Conservation (phyloP, 495 filamentous ascomycete species). For the Penicillium simplicissimum region DNA sequence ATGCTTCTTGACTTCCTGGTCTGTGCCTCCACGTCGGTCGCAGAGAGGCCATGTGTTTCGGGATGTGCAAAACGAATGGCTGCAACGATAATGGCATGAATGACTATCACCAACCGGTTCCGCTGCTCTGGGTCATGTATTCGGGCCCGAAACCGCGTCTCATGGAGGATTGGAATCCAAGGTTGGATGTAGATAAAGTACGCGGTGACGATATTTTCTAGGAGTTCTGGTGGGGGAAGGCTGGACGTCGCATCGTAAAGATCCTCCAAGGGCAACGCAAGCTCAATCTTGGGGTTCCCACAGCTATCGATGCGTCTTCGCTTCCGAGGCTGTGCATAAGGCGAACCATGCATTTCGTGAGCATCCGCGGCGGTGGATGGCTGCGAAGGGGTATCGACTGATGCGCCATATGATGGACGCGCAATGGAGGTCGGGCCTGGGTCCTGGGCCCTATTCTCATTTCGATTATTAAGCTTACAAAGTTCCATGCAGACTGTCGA, state of each 20-base stretch:
- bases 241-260: constrained; percentile 5
- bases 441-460: background rate
- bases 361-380: background rate
- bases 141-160: constrained; percentile 30
- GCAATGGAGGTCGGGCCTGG: background rate
- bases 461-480: background rate
- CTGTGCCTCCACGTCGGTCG: constrained; percentile 1
- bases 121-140: constrained; percentile 17
- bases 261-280: constrained; percentile 6
- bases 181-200: constrained; percentile 38
- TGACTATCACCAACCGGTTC: constrained; percentile 2
- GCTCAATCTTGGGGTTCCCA: background rate
- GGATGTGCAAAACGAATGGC: background rate
- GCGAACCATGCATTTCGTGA: background rate
- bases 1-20: constrained; percentile 14
- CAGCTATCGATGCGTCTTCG: background rate
- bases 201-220: constrained; percentile 30
- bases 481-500: background rate
- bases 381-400: background rate
- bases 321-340: background rate
- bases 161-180: constrained; percentile 45
- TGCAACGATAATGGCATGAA: constrained; percentile 17
- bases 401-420: background rate
- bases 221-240: constrained; percentile 25
- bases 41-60: background rate